Evolutionary conservation across 176 grass and related monocot species (phyloP).

Genomic region (Oryza glaberrima): DNA sequence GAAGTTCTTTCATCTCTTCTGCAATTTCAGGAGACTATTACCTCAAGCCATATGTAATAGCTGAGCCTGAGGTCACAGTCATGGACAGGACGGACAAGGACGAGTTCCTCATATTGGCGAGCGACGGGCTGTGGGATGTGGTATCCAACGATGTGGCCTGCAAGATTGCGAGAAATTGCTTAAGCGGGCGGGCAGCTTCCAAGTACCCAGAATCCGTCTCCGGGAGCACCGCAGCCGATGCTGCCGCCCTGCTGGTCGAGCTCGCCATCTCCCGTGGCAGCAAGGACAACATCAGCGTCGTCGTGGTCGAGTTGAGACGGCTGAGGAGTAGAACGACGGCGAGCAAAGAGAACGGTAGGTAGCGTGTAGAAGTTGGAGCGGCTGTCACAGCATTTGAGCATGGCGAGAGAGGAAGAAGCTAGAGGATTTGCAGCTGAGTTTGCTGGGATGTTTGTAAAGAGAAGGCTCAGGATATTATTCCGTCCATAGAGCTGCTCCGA

Average conservation of each 20-base stretch:
- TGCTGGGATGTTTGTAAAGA: constrained; percentile 23
- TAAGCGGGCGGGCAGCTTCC: constrained; percentile 52
- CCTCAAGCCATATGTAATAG: constrained; percentile 77
- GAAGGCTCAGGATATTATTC: background rate
- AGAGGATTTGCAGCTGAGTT: constrained; percentile 4
- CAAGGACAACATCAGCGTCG: constrained; percentile 80
- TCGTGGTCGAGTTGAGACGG: constrained; percentile 66
- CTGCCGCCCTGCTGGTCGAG: constrained; percentile 63
- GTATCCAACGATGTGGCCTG: constrained; percentile 66
- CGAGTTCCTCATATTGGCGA: constrained; percentile 87
- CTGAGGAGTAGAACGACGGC: constrained; percentile 25
- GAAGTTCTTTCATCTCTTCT: constrained; percentile 12
- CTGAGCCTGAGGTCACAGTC: constrained; percentile 72
- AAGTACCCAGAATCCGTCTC: constrained; percentile 44
- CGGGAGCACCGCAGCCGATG: constrained; percentile 60
- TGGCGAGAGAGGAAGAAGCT: background rate
- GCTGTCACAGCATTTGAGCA: constrained; percentile 9
- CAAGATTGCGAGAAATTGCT: constrained; percentile 69
- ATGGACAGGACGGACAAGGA: constrained; percentile 55
- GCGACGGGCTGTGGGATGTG: constrained; percentile 87
- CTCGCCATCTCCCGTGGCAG: constrained; percentile 67
- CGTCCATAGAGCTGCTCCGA: background rate
- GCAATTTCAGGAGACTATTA: constrained; percentile 74
- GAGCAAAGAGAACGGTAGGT: constrained; percentile 21
- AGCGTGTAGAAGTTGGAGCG: background rate